Conservation (phyloP, 805 yeast species). For the Debaryomyces hansenii region DNA sequence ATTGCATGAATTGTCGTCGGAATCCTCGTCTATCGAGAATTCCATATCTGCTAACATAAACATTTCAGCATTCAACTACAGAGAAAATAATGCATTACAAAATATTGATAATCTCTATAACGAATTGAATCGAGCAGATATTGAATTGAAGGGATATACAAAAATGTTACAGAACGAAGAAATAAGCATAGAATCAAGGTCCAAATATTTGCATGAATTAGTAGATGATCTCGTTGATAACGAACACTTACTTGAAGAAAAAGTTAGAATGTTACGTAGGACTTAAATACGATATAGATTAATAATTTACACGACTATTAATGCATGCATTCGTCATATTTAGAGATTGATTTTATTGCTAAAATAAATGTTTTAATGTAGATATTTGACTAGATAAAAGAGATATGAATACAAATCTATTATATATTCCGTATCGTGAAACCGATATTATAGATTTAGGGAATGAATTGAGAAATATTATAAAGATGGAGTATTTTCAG, state of each 20-base stretch:
- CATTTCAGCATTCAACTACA: neutral
- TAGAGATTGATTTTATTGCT: too few relatives aligned
- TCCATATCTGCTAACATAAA: slow-evolving; percentile 2
- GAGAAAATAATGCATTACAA: slow-evolving; percentile 4
- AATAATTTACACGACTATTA: neutral
- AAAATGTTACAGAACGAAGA: slow-evolving; percentile 17
- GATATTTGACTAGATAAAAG: too few relatives aligned
- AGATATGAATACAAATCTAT: slow-evolving; percentile 34
- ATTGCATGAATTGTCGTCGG: slow-evolving; percentile 16
- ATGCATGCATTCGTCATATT: neutral
- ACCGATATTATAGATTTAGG: slow-evolving; percentile 45
- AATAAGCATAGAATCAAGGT: slow-evolving; percentile 15
- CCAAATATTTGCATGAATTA: slow-evolving; percentile 18
- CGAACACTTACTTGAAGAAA: slow-evolving; percentile 11
- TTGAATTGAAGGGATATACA: slow-evolving; percentile 12
- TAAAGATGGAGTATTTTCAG: slow-evolving; percentile 47
- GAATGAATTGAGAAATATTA: slow-evolving; percentile 39
- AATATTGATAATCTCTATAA: slow-evolving; percentile 8
- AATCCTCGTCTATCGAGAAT: neutral
- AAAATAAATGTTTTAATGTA: too few relatives aligned
- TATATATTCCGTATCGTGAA: slow-evolving; percentile 52
- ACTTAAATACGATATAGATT: neutral
- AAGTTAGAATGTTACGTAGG: slow-evolving; percentile 1
- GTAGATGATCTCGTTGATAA: slow-evolving; percentile 22
- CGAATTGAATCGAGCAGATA: slow-evolving; percentile 13